Percentiles rank a stretch among this genome's conserved stretches.
Conservation (phyloP, 305 asterid genomes). For the Fraxinus xanthoxyloides region DNA sequence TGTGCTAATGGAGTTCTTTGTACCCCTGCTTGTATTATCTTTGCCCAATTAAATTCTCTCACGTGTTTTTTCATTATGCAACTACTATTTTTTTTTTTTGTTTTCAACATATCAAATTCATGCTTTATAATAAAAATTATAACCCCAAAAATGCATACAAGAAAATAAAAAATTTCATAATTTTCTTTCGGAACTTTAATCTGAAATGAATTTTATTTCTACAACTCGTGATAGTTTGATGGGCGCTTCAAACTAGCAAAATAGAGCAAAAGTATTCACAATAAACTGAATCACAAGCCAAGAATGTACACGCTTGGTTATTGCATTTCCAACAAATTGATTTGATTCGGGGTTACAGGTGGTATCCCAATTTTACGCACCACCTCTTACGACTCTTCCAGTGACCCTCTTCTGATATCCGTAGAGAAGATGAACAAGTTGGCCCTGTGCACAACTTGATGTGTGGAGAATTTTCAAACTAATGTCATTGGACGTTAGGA, state of each 20-base stretch:
- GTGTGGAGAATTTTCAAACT: too few species aligned
- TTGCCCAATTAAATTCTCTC: constrained; percentile 12
- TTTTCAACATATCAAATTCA: neutral
- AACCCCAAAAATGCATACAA: neutral
- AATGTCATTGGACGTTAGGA: too few species aligned
- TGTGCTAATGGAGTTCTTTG: neutral
- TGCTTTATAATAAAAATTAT: neutral
- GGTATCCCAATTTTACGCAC: too few species aligned
- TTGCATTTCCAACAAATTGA: neutral
- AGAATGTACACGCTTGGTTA: neutral
- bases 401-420: too few species aligned
- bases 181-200: neutral
- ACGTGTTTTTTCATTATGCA: neutral
- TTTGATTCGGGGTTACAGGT: neutral
- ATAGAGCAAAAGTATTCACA: neutral
- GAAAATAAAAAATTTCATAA: too few species aligned
- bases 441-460: too few species aligned
- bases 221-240: neutral
- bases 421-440: too few species aligned
- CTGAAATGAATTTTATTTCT: neutral
- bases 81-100: neutral
- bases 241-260: neutral
- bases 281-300: neutral
- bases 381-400: too few species aligned
- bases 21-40: neutral